Evolutionary conservation across 257 asterid genomes (phyloP).

Genomic region (Oldenlandia corymbosa): DNA sequence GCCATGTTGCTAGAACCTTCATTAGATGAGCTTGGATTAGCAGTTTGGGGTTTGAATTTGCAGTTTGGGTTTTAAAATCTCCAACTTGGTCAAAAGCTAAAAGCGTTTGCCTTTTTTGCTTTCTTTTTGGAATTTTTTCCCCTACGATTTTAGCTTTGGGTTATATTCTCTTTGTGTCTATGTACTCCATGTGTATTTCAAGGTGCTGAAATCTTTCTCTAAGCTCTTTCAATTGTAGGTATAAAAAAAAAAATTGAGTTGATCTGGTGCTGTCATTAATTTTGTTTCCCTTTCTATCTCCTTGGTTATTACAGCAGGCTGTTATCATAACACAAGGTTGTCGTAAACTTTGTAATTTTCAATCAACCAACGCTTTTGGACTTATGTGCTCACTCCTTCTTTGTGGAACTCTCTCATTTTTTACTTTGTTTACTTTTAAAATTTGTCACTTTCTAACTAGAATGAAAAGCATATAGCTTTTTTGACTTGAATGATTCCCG

Average conservation of each 20-base stretch:
- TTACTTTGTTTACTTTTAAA: not conserved
- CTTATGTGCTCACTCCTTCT: slow-evolving; percentile 4
- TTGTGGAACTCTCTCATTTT: not conserved
- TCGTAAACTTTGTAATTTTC: slow-evolving; percentile 13
- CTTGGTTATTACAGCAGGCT: not conserved
- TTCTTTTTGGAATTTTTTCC: not conserved
- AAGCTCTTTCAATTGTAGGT: too few species aligned
- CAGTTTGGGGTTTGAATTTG: not conserved
- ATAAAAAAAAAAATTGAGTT: too few species aligned
- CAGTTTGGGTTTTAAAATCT: not conserved
- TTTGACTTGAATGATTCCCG: not conserved
- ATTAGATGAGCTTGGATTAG: not conserved
- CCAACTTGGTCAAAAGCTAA: not conserved
- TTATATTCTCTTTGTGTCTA: not conserved
- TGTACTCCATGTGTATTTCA: not conserved
- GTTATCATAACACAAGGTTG: slow-evolving; percentile 5
- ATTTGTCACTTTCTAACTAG: not conserved
- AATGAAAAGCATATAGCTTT: not conserved
- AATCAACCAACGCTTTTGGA: slow-evolving; percentile 7
- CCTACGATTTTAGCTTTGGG: not conserved
- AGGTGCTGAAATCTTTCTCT: too few species aligned
- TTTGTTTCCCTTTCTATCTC: not conserved
- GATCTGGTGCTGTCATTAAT: not conserved
- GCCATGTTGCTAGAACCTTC: not conserved
- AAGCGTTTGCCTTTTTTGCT: slow-evolving; percentile 4